Conservation (phyloP, 345 rosid species). For the Nephelium lappaceum region DNA sequence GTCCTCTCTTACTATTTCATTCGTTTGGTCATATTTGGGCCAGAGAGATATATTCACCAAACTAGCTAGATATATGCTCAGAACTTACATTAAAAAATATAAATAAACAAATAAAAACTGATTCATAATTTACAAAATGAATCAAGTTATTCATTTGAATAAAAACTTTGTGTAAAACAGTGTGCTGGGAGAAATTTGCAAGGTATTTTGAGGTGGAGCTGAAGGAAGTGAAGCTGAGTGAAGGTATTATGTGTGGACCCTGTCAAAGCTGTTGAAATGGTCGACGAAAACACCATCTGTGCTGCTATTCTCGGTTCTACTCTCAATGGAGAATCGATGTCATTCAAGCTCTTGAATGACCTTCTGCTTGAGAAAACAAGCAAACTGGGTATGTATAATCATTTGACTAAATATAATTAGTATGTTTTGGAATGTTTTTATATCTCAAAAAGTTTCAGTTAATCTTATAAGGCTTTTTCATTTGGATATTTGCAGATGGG, state of each 20-base stretch:
- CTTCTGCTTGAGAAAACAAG: constrained; percentile 32
- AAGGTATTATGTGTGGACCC: constrained; percentile 36
- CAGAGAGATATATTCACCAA: too few species aligned
- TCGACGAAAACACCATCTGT: constrained; percentile 44
- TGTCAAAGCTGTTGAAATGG: constrained; percentile 40
- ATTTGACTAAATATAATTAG: not conserved
- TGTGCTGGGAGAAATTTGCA: constrained; percentile 13
- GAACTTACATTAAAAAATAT: too few species aligned
- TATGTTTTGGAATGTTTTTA: too few species aligned
- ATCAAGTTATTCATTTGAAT: too few species aligned
- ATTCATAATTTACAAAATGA: too few species aligned
- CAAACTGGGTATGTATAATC: constrained; percentile 29
- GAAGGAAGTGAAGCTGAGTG: constrained; percentile 7
- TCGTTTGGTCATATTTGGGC: too few species aligned
- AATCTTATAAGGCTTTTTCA: too few species aligned
- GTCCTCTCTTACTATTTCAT: too few species aligned
- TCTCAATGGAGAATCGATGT: constrained; percentile 47
- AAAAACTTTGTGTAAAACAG: not conserved
- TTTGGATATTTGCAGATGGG: constrained; percentile 37
- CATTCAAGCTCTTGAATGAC: constrained; percentile 41
- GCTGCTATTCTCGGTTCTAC: constrained; percentile 33
- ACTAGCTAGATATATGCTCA: too few species aligned
- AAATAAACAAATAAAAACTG: too few species aligned
- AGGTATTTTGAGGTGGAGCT: constrained; percentile 15
- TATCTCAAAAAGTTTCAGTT: not conserved